Base-by-base conservation (phyloP, 2,329 filamentous ascomycete genomes). In the Calonectria pauciramosa region DNA sequence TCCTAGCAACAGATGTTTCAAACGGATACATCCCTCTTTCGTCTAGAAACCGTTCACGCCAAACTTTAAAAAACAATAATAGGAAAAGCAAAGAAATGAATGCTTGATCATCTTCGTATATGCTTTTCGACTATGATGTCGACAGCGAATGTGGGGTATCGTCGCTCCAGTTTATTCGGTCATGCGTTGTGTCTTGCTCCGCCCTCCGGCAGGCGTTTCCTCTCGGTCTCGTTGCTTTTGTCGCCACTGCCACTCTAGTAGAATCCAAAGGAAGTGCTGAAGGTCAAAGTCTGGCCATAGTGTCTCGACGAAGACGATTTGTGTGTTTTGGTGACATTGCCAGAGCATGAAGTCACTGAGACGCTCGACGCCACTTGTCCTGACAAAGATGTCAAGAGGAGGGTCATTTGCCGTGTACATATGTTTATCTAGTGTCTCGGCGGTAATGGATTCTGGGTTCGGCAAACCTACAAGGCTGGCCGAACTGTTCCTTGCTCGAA, bases 291-390 rank as follows among this genome's bases (percentile, higher is more conserved):
- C 95, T 2, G 97, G 97, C 97, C 97, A 99, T 76, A 98, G 89
- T 77, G 95, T 97, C 80, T 98, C 91, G 71, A 98, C 86, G 83
- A 99, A 99, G 74, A 97, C 95, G 77, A 99, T 94, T 74, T 98
- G 94, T 0, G 97, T 98, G 77, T 96, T 90, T 82, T 98, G 92
- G 82, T 99, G 96, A 81, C 95, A 97, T 86, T 99, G 97, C 97
- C 97, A 99, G 41, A 99, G 92, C 96, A 99, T 97, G 81, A 99
- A 99, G 84, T 99, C 97, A 82, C 96, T 98, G 73, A 99, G 88
- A 64, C 97, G 91, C 84, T 96, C 94, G 18, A 99, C 97, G 34
- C 96, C 96, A 76, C 96, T 98, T 6, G 97, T 99, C 66, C 97
- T 92, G 66, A 99, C 91, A 70, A 99, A 93, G 16, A 99, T 90